Evolutionary conservation across 2,329 filamentous ascomycete species (phyloP).

Genomic region (Leptosphaerulina australis): DNA sequence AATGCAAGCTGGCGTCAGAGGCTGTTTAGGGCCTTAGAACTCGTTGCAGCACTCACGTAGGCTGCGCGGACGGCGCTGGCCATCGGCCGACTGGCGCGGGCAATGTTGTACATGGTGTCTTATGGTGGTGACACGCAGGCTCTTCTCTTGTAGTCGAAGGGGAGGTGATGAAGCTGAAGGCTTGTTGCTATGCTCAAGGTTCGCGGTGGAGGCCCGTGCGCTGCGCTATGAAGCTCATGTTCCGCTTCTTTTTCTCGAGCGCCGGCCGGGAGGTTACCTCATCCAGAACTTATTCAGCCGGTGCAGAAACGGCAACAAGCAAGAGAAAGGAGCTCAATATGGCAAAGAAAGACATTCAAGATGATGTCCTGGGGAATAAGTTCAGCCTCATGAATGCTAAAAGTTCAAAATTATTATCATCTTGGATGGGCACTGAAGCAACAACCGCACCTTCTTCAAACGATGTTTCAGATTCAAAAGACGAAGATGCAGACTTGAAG

Average conservation of each 20-base stretch:
- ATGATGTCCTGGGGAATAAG: slow-evolving; percentile 62
- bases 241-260: slow-evolving; percentile 24
- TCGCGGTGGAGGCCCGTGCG: slow-evolving; percentile 41
- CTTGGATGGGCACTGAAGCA: slow-evolving; percentile 60
- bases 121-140: slow-evolving; percentile 34
- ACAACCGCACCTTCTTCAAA: slow-evolving; percentile 41
- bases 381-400: slow-evolving; percentile 61
- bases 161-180: slow-evolving; percentile 34
- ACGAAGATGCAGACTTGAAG: slow-evolving; percentile 60
- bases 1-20: slow-evolving; percentile 41
- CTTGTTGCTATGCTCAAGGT: slow-evolving; percentile 32
- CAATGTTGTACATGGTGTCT: slow-evolving; percentile 82
- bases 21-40: slow-evolving; percentile 29
- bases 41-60: slow-evolving; percentile 63
- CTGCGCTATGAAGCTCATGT: slow-evolving; percentile 30
- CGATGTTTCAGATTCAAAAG: slow-evolving; percentile 50
- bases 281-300: slow-evolving; percentile 16
- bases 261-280: slow-evolving; percentile 33
- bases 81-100: slow-evolving; percentile 71
- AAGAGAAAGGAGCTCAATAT: slow-evolving; percentile 27
- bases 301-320: not conserved
- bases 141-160: slow-evolving; percentile 17
- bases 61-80: slow-evolving; percentile 78
- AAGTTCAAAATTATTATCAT: slow-evolving; percentile 60
- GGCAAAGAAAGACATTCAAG: slow-evolving; percentile 49